Conservation (phyloP, 1,284 basidiomycete species). For the Hymenochaete sp. region DNA sequence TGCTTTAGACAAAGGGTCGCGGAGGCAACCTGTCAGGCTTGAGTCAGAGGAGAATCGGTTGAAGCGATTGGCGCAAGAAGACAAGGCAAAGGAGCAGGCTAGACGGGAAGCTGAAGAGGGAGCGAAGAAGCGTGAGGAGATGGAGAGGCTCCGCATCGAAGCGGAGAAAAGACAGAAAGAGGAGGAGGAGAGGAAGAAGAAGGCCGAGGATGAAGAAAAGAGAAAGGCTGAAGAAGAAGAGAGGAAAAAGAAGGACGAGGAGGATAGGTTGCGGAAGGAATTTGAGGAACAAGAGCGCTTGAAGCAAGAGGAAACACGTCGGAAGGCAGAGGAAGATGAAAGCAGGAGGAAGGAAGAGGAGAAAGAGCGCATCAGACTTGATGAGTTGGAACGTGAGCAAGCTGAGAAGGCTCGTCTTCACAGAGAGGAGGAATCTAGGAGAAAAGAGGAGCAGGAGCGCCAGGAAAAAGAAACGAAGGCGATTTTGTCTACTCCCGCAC, state of each 20-base stretch:
- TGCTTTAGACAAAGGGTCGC: constrained; percentile 28
- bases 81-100: constrained; percentile 24
- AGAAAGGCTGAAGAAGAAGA: constrained; percentile 31
- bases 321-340: constrained; percentile 19
- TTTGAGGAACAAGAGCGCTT: constrained; percentile 20
- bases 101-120: constrained; percentile 23
- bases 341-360: constrained; percentile 20
- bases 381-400: constrained; percentile 30
- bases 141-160: constrained; percentile 31
- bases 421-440: constrained; percentile 23
- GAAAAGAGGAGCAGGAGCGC: constrained; percentile 29
- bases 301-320: constrained; percentile 21
- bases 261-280: constrained; percentile 18
- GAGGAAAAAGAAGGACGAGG: constrained; percentile 25
- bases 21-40: constrained; percentile 31
- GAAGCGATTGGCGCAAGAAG: constrained; percentile 22
- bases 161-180: constrained; percentile 22
- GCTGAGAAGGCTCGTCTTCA: constrained; percentile 29
- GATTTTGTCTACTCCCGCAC: constrained; percentile 20
- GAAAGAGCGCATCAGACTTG: constrained; percentile 22
- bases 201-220: constrained; percentile 24
- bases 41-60: constrained; percentile 36
- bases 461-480: constrained; percentile 30
- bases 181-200: constrained; percentile 20
- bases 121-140: constrained; percentile 25